Conservation (phyloP, 805 yeast genomes). For the Kodamaea laetipori region DNA sequence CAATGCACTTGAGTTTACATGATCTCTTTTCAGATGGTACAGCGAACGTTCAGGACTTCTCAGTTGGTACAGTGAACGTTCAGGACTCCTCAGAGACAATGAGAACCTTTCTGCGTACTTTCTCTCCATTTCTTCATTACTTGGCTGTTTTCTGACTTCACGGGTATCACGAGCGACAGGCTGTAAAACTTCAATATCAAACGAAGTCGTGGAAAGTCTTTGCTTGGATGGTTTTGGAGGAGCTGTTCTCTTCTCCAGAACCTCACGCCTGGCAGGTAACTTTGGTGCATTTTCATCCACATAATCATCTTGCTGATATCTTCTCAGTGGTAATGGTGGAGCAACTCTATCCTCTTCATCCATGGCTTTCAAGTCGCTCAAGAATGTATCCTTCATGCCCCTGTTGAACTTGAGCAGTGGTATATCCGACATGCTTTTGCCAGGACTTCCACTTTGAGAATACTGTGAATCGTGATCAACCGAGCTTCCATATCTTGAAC, state of each 20-base stretch:
- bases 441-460: not conserved
- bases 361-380: slow-evolving; percentile 9
- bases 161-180: slow-evolving; percentile 18
- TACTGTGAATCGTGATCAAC: slow-evolving; percentile 1
- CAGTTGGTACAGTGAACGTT: not conserved
- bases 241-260: slow-evolving; percentile 11
- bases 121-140: not conserved
- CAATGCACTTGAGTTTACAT: not conserved
- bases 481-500: slow-evolving; percentile 4
- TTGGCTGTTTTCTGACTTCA: not conserved
- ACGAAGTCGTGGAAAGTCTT: slow-evolving; percentile 8
- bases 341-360: slow-evolving; percentile 17
- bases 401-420: slow-evolving; percentile 7
- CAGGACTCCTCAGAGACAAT: slow-evolving; percentile 2
- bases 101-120: slow-evolving; percentile 8
- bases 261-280: slow-evolving; percentile 4
- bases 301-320: slow-evolving; percentile 3
- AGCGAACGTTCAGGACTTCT: not conserved
- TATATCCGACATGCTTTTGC: slow-evolving; percentile 5
- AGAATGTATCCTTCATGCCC: slow-evolving; percentile 7
- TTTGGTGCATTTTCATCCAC: slow-evolving; percentile 5
- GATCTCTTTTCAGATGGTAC: not conserved
- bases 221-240: slow-evolving; percentile 18
- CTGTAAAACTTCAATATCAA: slow-evolving; percentile 19
- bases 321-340: slow-evolving; percentile 19